Conservation (phyloP, 345 rosid genomes). For the Adansonia digitata region DNA sequence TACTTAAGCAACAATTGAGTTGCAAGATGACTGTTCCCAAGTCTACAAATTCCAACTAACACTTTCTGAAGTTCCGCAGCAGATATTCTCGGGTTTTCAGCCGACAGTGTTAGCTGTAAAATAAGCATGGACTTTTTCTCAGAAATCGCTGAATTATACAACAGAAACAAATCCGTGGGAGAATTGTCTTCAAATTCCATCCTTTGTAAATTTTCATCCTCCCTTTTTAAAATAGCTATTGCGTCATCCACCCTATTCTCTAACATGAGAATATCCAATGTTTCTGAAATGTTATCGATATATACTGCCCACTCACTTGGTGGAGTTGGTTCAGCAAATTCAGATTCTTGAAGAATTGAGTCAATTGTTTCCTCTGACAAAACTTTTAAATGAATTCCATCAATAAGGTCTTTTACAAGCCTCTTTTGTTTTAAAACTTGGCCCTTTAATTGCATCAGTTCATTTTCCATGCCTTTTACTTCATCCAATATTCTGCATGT, state of each 20-base stretch:
- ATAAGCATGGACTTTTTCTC: slow-evolving; percentile 36
- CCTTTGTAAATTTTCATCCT: slow-evolving; percentile 33
- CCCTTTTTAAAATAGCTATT: slow-evolving; percentile 34
- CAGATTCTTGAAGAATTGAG: slow-evolving; percentile 21
- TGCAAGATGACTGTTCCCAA: slow-evolving; percentile 40
- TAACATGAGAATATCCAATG: slow-evolving; percentile 37
- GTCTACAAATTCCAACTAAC: slow-evolving; percentile 40
- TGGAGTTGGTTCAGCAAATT: slow-evolving; percentile 21
- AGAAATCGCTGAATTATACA: slow-evolving; percentile 34
- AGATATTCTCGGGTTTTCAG: slow-evolving; percentile 46
- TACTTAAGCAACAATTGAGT: slow-evolving; percentile 43
- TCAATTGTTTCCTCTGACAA: slow-evolving; percentile 32
- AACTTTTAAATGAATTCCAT: slow-evolving; percentile 23
- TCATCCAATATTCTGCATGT: slow-evolving; percentile 47
- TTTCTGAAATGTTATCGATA: slow-evolving; percentile 31
- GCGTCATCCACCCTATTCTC: slow-evolving; percentile 51
- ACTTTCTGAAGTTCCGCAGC: slow-evolving; percentile 56
- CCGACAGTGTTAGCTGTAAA: slow-evolving; percentile 32
- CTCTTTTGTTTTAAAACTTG: slow-evolving; percentile 39
- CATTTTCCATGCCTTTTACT: slow-evolving; percentile 35
- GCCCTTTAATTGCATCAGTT: slow-evolving; percentile 36
- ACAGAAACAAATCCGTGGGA: slow-evolving; percentile 15
- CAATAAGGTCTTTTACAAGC: slow-evolving; percentile 38
- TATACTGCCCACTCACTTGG: slow-evolving; percentile 29
- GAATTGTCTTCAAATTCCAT: slow-evolving; percentile 19